phyloP scores from a whole-genome alignment of 257 asterid species.

The Dorcoceras hygrometricum region DNA sequence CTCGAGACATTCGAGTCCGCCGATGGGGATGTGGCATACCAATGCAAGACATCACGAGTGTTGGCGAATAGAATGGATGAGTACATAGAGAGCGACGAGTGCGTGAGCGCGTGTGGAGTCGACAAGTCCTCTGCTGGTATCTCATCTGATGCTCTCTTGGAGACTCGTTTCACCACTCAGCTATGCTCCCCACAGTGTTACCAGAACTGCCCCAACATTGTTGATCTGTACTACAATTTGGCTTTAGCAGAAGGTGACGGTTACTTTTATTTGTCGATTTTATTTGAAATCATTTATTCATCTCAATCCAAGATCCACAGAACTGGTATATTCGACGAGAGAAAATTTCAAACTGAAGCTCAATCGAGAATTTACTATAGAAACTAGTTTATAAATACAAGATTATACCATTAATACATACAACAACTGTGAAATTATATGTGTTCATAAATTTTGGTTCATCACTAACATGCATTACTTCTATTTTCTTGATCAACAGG shows the following conservation, averaged over 20 bases:
- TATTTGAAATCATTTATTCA: too few relatives aligned
- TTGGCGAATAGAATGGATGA: conserved; percentile 22
- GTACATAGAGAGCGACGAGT: conserved; percentile 36
- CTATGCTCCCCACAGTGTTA: conserved; percentile 39
- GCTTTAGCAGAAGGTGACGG: conserved; percentile 41
- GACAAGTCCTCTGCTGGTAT: conserved; percentile 35
- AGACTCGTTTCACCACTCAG: conserved; percentile 24
- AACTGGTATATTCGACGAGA: too few relatives aligned
- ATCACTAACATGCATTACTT: too few relatives aligned
- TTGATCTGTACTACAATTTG: conserved; percentile 42
- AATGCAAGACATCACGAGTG: conserved; percentile 40
- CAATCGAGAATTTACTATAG: too few relatives aligned
- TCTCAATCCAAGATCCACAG: too few relatives aligned
- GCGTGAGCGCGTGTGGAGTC: conserved; percentile 39
- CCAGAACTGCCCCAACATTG: conserved; percentile 40
- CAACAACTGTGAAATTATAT: too few relatives aligned
- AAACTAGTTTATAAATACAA: too few relatives aligned
- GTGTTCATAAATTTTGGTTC: background rate
- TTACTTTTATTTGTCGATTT: background rate
- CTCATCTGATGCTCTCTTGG: conserved; percentile 41
- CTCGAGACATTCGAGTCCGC: conserved; percentile 29
- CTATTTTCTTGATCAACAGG: background rate
- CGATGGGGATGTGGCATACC: conserved; percentile 13
- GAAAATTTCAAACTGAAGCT: too few relatives aligned
- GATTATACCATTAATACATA: too few relatives aligned